A percentile compares a stretch with the other conserved stretches of the same genome.
Evolutionary conservation across 1,284 basidiomycete species (phyloP).

Genomic region (Takashimella tepidaria): DNA sequence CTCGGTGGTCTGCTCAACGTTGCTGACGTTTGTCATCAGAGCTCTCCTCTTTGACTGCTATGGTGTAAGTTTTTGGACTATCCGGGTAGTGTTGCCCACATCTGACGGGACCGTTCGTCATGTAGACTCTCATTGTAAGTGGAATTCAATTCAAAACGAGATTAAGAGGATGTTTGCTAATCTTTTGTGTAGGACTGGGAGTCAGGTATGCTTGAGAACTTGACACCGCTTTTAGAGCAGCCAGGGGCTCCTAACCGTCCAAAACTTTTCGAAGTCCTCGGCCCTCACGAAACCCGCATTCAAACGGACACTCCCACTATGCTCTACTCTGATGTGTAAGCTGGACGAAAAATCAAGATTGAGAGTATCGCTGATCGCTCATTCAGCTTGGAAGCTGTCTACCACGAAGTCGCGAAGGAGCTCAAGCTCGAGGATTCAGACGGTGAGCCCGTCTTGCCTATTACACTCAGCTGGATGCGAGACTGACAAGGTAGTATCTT

Average conservation of each 20-base stretch:
- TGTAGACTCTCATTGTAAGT: conserved; percentile 12
- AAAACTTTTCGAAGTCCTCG: conserved; percentile 20
- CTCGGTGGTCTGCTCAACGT: not conserved
- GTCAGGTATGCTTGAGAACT: conserved; percentile 21
- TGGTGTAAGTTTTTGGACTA: conserved; percentile 12
- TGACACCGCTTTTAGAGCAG: conserved; percentile 19
- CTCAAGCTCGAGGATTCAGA: conserved; percentile 9
- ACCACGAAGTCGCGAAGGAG: conserved; percentile 6
- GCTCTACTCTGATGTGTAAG: conserved; percentile 32
- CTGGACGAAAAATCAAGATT: too few species aligned
- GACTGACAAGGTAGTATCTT: not conserved
- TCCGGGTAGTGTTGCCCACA: not conserved
- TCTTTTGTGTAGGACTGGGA: conserved; percentile 26
- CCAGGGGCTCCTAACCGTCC: conserved; percentile 16
- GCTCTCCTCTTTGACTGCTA: conserved; percentile 30
- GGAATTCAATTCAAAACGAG: too few species aligned
- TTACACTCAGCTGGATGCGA: not conserved
- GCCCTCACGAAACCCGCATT: conserved; percentile 20
- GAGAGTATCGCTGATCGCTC: conserved; percentile 2
- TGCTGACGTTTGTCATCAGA: conserved; percentile 12
- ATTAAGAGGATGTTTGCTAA: not conserved
- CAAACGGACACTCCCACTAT: conserved; percentile 26
- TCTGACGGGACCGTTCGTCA: not conserved
- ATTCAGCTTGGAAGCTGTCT: conserved; percentile 13
- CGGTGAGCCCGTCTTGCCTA: conserved; percentile 1